Conservation (phyloP, 2,329 filamentous ascomycete species). For the Aspergillaceae sp. region DNA sequence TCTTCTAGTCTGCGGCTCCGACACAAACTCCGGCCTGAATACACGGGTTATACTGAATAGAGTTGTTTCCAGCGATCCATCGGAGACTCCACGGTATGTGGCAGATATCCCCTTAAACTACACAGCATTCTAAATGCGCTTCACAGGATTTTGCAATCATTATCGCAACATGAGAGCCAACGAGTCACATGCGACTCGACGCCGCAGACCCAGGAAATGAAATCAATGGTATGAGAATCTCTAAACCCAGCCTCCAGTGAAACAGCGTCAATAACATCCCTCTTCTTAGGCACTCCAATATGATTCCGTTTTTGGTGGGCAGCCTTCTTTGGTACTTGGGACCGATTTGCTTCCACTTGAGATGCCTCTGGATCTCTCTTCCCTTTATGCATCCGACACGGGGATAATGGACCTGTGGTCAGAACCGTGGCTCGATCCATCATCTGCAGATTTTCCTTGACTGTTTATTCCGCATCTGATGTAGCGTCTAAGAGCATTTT, state of each 20-base stretch:
- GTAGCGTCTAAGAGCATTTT: too few species aligned
- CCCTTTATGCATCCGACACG: constrained; percentile 7
- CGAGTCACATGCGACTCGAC: not conserved
- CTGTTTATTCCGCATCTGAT: not conserved
- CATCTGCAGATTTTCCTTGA: not conserved
- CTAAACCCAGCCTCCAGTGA: not conserved
- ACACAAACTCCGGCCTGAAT: constrained; percentile 1
- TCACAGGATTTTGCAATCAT: not conserved
- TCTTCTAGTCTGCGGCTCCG: constrained; percentile 4
- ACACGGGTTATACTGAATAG: constrained; percentile 7
- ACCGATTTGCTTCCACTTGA: constrained; percentile 4
- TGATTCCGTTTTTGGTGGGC: constrained; percentile 9
- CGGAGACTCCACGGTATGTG: constrained; percentile 8
- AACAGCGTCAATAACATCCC: not conserved
- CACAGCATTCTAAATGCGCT: not conserved
- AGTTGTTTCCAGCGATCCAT: constrained; percentile 13
- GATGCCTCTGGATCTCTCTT: constrained; percentile 10
- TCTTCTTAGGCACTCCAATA: constrained; percentile 7
- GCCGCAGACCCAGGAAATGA: not conserved
- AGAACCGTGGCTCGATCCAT: constrained; percentile 3
- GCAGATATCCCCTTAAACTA: not conserved
- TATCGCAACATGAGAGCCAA: not conserved
- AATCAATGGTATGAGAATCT: constrained; percentile 1
- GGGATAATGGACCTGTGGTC: constrained; percentile 10
- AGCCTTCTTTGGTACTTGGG: constrained; percentile 6